Base-by-base conservation (phyloP, 2,329 filamentous ascomycete genomes). In the Penicillium palitans region DNA sequence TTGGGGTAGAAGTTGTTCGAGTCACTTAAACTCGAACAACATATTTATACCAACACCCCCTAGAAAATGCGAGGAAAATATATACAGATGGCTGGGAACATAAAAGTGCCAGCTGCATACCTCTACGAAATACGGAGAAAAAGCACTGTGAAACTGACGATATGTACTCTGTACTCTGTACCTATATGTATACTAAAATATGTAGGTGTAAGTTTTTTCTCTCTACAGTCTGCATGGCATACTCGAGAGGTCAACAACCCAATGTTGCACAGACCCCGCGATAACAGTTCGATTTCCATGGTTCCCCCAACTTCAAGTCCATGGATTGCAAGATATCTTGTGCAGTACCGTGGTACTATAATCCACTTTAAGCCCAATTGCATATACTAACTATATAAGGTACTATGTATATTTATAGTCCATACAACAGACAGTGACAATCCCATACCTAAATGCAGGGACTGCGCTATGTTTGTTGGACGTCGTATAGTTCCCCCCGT, bases 241-340 rank as follows among this genome's bases (percentile, higher is more conserved):
- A 61, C 39, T 54, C 52, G 40, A 52, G n/a, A 47, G 37, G 41
- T 27, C 51, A 21, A 45, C 42, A 45, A 25, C 7, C 40, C 13
- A 35, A 53, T 46, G 51, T 62, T 24, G 56, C 61, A 61, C 60
- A 60, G 53, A 62, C 61, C 46, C 46, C 9, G 6, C 21, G 46
- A 48, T 25, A 25, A 25, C 13, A 35, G 9, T 25, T 37, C 29
- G 2, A 47, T 47, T 33, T 33, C 45, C 46, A 48, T n/a, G 46
- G 46, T 48, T 48, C 46, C 21, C 21, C 21, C 21, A 48, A 48
- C 19, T 13, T 33, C 46, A n/a, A 35, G 21, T 37, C 46, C 46
- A 25, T 25, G 46, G 46, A 37, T 37, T 25, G 2, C 3, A 6
- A 25, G 2, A n/a, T 49, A 37, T 10, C n/a, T 6, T 21, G n/a